Conservation (phyloP, 192 early-diverging fungal genomes). For the Podila minutissima region DNA sequence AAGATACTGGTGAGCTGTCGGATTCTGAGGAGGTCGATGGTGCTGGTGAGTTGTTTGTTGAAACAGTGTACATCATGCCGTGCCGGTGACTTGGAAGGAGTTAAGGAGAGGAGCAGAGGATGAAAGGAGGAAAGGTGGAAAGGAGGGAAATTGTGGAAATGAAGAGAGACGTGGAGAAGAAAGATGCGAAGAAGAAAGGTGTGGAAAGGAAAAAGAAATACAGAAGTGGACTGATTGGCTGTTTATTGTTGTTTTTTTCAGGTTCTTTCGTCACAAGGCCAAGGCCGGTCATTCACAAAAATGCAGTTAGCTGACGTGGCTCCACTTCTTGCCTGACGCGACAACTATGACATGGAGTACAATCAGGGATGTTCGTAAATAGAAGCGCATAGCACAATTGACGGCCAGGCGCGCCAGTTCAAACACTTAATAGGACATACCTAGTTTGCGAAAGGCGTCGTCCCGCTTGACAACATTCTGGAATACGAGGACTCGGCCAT, state of each 20-base stretch:
- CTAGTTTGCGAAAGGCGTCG: constrained; percentile 46
- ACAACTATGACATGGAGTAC: neutral
- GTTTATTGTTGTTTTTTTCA: too few relatives aligned
- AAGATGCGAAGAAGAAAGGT: neutral
- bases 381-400: too few relatives aligned
- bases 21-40: neutral
- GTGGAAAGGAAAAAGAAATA: neutral
- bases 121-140: neutral
- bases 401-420: too few relatives aligned
- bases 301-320: constrained; percentile 9
- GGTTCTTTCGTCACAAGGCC: too few relatives aligned
- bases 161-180: neutral
- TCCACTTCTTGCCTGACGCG: constrained; percentile 48
- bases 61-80: neutral
- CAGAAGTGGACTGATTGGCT: too few relatives aligned
- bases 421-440: neutral
- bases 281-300: neutral
- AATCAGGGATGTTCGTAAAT: neutral
- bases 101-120: too few relatives aligned
- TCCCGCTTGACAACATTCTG: constrained; percentile 48
- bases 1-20: neutral
- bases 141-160: neutral
- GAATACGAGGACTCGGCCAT: constrained; percentile 26
- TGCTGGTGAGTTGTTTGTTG: neutral
- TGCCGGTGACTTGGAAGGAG: neutral